Conservation (phyloP, 129 eudicot genomes). For the Smallanthus sonchifolius region DNA sequence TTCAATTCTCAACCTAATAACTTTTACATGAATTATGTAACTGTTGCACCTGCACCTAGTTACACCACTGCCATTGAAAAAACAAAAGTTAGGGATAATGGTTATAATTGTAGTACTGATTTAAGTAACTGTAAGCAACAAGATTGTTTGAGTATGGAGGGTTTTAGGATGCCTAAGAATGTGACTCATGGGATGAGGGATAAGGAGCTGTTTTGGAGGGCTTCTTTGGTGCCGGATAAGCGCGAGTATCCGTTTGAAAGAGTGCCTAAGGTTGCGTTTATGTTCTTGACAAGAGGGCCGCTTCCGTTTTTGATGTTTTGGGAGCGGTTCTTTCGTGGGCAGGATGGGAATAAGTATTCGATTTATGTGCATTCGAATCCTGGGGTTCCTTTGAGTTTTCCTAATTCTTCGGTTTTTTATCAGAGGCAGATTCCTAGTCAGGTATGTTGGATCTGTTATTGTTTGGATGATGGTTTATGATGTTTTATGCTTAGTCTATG, state of each 20-base stretch:
- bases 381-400: slow-evolving; percentile 42
- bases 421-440: slow-evolving; percentile 80
- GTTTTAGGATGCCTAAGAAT: slow-evolving; percentile 50
- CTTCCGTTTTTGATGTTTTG: slow-evolving; percentile 79
- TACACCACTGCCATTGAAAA: not conserved
- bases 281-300: slow-evolving; percentile 88
- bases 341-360: slow-evolving; percentile 54
- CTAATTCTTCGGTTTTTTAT: slow-evolving; percentile 55
- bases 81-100: not conserved
- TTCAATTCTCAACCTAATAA: slow-evolving; percentile 42
- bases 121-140: slow-evolving; percentile 31
- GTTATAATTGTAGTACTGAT: slow-evolving; percentile 17
- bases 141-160: slow-evolving; percentile 54
- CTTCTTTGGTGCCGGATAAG: slow-evolving; percentile 76
- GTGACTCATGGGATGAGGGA: slow-evolving; percentile 57
- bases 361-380: slow-evolving; percentile 81
- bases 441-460: slow-evolving; percentile 45
- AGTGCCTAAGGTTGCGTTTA: slow-evolving; percentile 88
- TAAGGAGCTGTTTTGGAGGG: slow-evolving; percentile 89
- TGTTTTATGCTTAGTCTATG: not conserved
- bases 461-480: slow-evolving; percentile 5
- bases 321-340: slow-evolving; percentile 82
- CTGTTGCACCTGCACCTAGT: slow-evolving; percentile 36
- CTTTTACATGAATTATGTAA: slow-evolving; percentile 26
- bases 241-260: slow-evolving; percentile 60